phyloP scores from a whole-genome alignment of 805 yeast species.

The Metschnikowia cubensis region DNA sequence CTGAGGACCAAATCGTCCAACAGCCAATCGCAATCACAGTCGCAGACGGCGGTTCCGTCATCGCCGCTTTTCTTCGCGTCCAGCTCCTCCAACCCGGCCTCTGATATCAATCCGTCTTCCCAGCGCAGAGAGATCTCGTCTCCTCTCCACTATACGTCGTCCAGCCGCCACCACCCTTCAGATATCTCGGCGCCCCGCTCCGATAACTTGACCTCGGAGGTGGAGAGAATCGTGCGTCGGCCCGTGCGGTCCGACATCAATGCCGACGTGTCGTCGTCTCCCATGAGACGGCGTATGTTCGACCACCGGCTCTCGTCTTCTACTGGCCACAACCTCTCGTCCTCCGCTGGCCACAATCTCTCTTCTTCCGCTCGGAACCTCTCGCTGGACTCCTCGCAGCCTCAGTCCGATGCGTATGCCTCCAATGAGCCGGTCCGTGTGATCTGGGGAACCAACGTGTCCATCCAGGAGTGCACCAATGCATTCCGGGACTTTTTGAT shows the following conservation, averaged over 20 bases:
- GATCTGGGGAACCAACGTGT: constrained; percentile 98
- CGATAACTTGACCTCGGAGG: constrained; percentile 43
- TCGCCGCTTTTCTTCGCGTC: constrained; percentile 55
- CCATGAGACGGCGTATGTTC: constrained; percentile 53
- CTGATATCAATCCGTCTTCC: constrained; percentile 26
- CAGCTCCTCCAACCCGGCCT: constrained; percentile 41
- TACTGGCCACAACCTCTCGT: constrained; percentile 12
- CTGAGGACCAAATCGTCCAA: constrained; percentile 10
- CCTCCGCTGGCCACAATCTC: constrained; percentile 9
- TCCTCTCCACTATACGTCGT: constrained; percentile 48
- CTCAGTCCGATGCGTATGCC: constrained; percentile 25
- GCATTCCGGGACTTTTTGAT: constrained; percentile 78
- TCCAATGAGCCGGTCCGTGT: constrained; percentile 76
- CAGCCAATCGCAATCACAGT: constrained; percentile 35
- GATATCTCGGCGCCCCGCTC: constrained; percentile 40
- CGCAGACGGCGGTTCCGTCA: constrained; percentile 45
- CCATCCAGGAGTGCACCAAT: constrained; percentile 81
- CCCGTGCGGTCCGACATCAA: constrained; percentile 75
- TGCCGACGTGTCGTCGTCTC: constrained; percentile 67
- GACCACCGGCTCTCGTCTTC: constrained; percentile 32
- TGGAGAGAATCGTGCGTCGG: constrained; percentile 43
- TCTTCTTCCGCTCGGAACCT: background rate
- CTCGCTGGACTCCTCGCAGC: constrained; percentile 22
- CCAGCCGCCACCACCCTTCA: constrained; percentile 28
- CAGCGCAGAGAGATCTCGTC: constrained; percentile 40